Evolutionary conservation across 352 stramenopile genomes (phyloP).

Genomic region (Pythium pectinolyticum): DNA sequence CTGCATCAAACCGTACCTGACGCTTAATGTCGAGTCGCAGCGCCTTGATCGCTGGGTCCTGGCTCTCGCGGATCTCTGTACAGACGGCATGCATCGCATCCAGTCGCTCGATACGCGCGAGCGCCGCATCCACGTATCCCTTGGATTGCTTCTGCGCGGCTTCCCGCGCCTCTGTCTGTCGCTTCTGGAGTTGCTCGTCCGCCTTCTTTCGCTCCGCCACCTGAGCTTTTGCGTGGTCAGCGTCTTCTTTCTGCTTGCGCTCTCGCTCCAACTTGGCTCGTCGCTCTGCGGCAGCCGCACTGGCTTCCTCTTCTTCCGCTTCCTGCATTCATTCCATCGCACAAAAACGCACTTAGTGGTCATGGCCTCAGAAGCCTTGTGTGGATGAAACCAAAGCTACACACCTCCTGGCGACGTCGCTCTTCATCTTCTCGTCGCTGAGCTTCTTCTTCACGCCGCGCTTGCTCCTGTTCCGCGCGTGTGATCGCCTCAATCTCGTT

Average conservation of each 20-base stretch:
- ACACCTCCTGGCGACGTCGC: slow-evolving; percentile 35
- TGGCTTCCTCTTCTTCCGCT: slow-evolving; percentile 34
- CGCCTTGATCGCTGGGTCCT: slow-evolving; percentile 54
- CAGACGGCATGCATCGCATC: slow-evolving; percentile 50
- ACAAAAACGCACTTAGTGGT: no score
- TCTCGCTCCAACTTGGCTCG: slow-evolving; percentile 30
- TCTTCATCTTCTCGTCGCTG: slow-evolving; percentile 34
- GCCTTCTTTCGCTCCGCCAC: slow-evolving; percentile 32
- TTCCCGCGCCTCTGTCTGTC: slow-evolving; percentile 37
- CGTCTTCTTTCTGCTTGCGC: slow-evolving; percentile 29
- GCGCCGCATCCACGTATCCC: slow-evolving; percentile 35
- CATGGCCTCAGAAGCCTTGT: no score
- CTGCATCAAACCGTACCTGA: no score
- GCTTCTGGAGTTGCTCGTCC: slow-evolving; percentile 30
- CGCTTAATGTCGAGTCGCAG: slow-evolving; percentile 71
- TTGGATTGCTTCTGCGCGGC: slow-evolving; percentile 45
- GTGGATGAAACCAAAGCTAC: not conserved
- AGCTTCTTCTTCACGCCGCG: slow-evolving; percentile 37
- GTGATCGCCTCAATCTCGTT: slow-evolving; percentile 33
- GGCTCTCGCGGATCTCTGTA: slow-evolving; percentile 48
- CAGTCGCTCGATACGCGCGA: slow-evolving; percentile 45
- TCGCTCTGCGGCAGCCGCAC: slow-evolving; percentile 30
- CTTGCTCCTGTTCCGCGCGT: slow-evolving; percentile 35
- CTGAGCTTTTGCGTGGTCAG: slow-evolving; percentile 5
- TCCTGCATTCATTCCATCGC: no score